Evolutionary conservation across 495 filamentous ascomycete genomes (phyloP).

Genomic region (Aspergillus biplanus): DNA sequence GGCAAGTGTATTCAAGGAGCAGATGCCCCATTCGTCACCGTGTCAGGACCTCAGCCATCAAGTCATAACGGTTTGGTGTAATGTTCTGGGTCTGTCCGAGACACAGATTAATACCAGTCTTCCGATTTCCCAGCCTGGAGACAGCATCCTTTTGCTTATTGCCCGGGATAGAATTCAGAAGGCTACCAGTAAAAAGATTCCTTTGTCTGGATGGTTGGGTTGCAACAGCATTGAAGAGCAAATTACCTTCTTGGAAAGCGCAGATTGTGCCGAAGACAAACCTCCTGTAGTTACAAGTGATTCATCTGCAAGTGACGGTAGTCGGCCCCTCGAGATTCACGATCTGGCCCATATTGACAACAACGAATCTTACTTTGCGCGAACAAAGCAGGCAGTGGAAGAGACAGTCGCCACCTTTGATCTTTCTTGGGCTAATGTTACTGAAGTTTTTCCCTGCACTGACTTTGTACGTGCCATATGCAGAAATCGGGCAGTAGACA

Average conservation of each 20-base stretch:
- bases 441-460: background rate
- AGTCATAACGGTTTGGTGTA: background rate
- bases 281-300: background rate
- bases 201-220: background rate
- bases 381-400: background rate
- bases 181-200: background rate
- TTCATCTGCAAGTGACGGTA: background rate
- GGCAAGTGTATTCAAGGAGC: background rate
- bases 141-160: background rate
- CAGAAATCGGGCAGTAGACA: background rate
- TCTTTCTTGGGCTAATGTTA: background rate
- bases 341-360: background rate
- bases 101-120: background rate
- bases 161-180: background rate
- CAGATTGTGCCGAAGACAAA: background rate
- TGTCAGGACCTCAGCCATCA: background rate
- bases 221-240: background rate
- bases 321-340: background rate
- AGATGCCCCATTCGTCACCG: background rate
- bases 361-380: background rate
- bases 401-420: background rate
- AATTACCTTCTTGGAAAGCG: background rate
- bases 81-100: background rate
- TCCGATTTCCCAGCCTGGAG: background rate
- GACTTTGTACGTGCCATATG: background rate